A percentile compares a stretch with the other conserved stretches of the same genome.
These are phyloP conservation scores for Tricholoma matsutake DNA, from an alignment of 768 basidiomycete genomes.

Conservation along the genomic window DNA sequence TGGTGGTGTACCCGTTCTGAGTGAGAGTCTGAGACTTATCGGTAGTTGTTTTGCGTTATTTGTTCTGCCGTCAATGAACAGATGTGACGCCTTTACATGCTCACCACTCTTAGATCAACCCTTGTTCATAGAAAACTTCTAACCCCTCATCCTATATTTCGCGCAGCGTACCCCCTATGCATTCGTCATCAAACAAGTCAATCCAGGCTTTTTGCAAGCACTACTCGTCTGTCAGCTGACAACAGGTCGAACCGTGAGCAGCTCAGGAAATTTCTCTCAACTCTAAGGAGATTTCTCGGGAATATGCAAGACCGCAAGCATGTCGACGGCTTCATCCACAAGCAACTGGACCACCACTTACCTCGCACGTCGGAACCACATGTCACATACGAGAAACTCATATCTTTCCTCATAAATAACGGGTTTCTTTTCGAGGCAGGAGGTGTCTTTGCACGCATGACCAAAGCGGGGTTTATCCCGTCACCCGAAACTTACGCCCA, in stretches of 20 bases:
- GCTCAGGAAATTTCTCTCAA: not conserved
- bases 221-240: not conserved
- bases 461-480: slow-evolving; percentile 35
- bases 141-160: not conserved
- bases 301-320: not conserved
- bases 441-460: slow-evolving; percentile 41
- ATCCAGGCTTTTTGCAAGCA: not conserved
- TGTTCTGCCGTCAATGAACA: not conserved
- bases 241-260: not conserved
- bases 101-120: not conserved
- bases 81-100: not conserved
- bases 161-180: not conserved
- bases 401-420: slow-evolving; percentile 39
- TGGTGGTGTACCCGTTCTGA: no score
- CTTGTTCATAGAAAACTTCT: not conserved
- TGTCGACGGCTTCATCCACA: slow-evolving; percentile 4
- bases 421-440: slow-evolving; percentile 36
- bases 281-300: not conserved
- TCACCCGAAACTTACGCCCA: slow-evolving; percentile 36
- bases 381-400: slow-evolving; percentile 17
- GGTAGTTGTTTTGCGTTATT: no score
- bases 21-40: no score
- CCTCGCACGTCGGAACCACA: slow-evolving; percentile 1
- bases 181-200: not conserved
- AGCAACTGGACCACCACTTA: slow-evolving; percentile 2